Conservation (phyloP, 164 flowering plant genomes). For the Vitis riparia region DNA sequence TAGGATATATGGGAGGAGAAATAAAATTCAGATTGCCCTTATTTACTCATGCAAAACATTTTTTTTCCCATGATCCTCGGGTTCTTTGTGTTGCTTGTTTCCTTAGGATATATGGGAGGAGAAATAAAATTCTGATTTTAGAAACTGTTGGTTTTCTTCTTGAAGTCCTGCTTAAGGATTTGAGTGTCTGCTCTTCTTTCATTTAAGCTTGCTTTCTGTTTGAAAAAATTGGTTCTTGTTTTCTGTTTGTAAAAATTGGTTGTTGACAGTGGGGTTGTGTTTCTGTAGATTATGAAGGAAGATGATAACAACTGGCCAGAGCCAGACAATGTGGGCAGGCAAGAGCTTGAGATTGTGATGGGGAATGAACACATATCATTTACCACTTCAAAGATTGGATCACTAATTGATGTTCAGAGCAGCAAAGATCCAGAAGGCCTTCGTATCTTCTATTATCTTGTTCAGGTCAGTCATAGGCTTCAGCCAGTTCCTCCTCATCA, state of each 20-base stretch:
- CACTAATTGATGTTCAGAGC: constrained; percentile 93
- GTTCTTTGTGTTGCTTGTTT: too few relatives aligned
- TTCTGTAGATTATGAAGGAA: constrained; percentile 85
- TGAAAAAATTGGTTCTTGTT: neutral
- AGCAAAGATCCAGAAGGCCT: constrained; percentile 98
- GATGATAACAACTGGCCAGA: constrained; percentile 96
- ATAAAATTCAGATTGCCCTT: too few relatives aligned
- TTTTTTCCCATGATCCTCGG: too few relatives aligned
- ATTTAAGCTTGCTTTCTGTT: neutral
- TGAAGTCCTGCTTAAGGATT: too few relatives aligned
- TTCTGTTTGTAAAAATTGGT: constrained; percentile 5
- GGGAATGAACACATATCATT: constrained; percentile 97
- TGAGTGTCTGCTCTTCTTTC: neutral
- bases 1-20: too few relatives aligned
- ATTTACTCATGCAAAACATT: too few relatives aligned
- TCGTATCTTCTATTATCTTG: constrained; percentile 94
- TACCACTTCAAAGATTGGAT: constrained; percentile 95
- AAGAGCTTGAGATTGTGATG: constrained; percentile 98
- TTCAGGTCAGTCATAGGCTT: constrained; percentile 53
- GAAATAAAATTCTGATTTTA: too few relatives aligned
- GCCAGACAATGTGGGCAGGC: constrained; percentile 88
- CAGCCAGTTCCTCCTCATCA: neutral
- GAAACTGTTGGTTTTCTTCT: too few relatives aligned
- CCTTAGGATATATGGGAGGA: too few relatives aligned
- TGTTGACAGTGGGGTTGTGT: neutral